Base-by-base conservation (phyloP, 2,329 filamentous ascomycete genomes). In the Aplosporella prunicola region DNA sequence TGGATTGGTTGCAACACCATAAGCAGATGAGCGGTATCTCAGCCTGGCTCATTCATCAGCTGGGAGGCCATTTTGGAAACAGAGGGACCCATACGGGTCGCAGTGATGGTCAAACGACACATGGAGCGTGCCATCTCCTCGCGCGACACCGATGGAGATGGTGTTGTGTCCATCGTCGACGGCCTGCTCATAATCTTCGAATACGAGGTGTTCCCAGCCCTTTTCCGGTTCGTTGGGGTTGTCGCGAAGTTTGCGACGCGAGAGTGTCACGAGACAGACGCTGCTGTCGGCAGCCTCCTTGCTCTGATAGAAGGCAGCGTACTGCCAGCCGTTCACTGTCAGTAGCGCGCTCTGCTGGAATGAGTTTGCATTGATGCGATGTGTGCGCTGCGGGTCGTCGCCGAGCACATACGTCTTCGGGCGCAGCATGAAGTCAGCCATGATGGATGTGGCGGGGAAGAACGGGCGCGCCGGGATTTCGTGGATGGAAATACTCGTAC, bases 111-210 rank as follows among this genome's bases (percentile, higher is more conserved):
- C 68, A 44, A 69, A 72, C 6, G 65, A 67, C 4, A 72, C 49
- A 42, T 72, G 69, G 16, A 72, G 69, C n/a, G 64, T 70, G 29
- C 68, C 68, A 42, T 72, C 68, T 2, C 63, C 66, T 29, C 62
- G 69, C 10, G 27, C 31, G 28, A 71, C 64, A 3, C 68, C 69
- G 44, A 72, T 58, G 48, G 68, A 68, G 30, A 71, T 65, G 3
- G 67, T 71, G 42, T 72, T 72, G 47, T 72, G 69, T 3, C 68
- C 67, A 40, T 72, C 69, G 28, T 71, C 61, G 2, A 60, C 63
- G 9, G 58, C 66, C 46, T 72, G 68, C 11, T 63, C 53, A 32
- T 72, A 72, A 48, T 71, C 69, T 1, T 59, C 57, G 18, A 72
- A 67, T 1, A 63, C 57, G 22, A 70, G 47, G 8, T 60, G 63